Evolutionary conservation across 129 eudicot species (phyloP), one percentile per base, ranked within the genome.

Genomic region (Daucus carota): DNA sequence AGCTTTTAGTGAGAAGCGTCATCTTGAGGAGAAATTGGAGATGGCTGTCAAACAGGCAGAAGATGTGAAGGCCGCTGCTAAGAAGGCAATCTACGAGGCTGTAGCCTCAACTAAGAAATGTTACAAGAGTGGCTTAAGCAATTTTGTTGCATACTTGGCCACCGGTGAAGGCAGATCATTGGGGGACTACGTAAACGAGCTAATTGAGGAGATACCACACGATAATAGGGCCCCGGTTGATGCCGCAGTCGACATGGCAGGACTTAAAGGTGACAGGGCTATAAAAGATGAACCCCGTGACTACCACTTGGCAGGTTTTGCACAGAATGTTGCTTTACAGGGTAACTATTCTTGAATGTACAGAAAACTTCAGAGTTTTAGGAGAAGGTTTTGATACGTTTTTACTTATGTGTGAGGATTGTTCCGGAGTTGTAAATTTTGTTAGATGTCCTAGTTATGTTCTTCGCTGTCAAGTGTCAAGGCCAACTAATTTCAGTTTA

Each of bases 281-380:
- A n/a, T 57, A n/a, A 57, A 83, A 72, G 78, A 73, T 70, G 40
- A 76, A 75, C 66, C 44, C 59, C 54, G 63, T 42, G 62, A 48
- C 82, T 18, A 79, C 50, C 80, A 9, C 71, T 73, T 63, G 68
- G 81, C 36, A 45, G 85, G 77, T 8, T 41, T 43, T 40, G 85
- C 32, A 73, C 29, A 65, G 47, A 69, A n/a, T 72, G 80, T 69
- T 70, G 63, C 44, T 80, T 82, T 57, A 48, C 26, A n/a, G 73
- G 10, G 42, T 44, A 71, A 12, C 54, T 63, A 63, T 72, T 80
- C 29, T 46, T 77, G 47, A 77, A 36, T n/a, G n/a, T n/a, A n/a
- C n/a, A n/a, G n/a, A n/a, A n/a, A n/a, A n/a, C n/a, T n/a, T n/a
- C n/a, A n/a, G n/a, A n/a, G n/a, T n/a, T n/a, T n/a, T n/a, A n/a